phyloP scores from a whole-genome alignment of 495 filamentous ascomycete species.

The Delitschia confertaspora region DNA sequence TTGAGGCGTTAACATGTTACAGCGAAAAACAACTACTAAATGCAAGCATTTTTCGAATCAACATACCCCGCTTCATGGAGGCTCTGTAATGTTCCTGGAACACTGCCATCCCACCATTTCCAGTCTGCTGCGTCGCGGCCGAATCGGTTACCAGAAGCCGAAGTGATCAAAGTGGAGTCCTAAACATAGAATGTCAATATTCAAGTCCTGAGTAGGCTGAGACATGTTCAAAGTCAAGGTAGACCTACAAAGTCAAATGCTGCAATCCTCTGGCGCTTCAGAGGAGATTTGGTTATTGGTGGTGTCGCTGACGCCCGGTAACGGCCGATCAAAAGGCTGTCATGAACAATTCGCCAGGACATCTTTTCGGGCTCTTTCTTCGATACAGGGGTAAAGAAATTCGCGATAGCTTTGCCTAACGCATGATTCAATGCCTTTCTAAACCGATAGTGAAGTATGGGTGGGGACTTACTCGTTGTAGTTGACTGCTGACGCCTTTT shows the following conservation, averaged over 20 bases:
- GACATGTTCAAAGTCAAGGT: slow-evolving; percentile 3
- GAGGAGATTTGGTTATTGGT: slow-evolving; percentile 27
- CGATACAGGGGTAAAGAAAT: slow-evolving; percentile 82
- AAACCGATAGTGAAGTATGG: neutral
- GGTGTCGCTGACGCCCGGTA: slow-evolving; percentile 41
- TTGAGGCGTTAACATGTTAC: no score
- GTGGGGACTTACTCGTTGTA: slow-evolving; percentile 56
- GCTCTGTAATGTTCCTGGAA: slow-evolving; percentile 55
- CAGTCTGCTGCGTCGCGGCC: slow-evolving; percentile 65
- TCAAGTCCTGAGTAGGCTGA: slow-evolving; percentile 3
- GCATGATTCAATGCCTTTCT: neutral
- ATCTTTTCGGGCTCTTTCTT: slow-evolving; percentile 74
- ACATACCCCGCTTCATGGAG: slow-evolving; percentile 62
- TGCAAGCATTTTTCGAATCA: no score
- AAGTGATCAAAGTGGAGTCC: slow-evolving; percentile 81
- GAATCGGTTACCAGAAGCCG: slow-evolving; percentile 72
- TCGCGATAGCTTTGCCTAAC: slow-evolving; percentile 58
- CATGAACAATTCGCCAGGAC: slow-evolving; percentile 61
- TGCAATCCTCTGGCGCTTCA: slow-evolving; percentile 53
- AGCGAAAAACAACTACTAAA: no score
- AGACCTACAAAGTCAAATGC: slow-evolving; percentile 78
- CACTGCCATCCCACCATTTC: slow-evolving; percentile 83
- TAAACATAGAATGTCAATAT: slow-evolving; percentile 30
- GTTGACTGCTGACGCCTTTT: slow-evolving; percentile 56
- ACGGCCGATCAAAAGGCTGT: slow-evolving; percentile 66